These are phyloP conservation scores for Cornus suecica DNA, from an alignment of 148 eudicot genomes.

Conservation along the genomic window DNA sequence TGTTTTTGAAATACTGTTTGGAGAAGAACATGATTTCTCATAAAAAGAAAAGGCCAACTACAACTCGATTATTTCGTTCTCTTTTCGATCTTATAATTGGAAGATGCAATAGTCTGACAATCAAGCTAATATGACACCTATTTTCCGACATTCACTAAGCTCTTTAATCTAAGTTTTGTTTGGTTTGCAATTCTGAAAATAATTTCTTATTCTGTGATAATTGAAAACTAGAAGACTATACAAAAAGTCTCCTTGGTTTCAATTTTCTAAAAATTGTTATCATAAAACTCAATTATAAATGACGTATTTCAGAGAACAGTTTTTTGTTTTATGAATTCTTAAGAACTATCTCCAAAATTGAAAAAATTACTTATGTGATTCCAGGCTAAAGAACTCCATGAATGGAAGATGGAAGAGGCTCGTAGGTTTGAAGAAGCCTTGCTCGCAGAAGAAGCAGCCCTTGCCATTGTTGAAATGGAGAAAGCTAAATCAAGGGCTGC, in stretches of 20 bases:
- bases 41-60: background rate
- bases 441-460: constrained; percentile 54
- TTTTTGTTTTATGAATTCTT: no score
- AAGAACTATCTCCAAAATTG: no score
- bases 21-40: background rate
- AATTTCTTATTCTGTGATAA: no score
- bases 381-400: constrained; percentile 63
- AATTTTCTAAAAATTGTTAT: no score
- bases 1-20: no score
- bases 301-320: no score
- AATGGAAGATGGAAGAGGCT: constrained; percentile 53
- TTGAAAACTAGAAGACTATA: no score
- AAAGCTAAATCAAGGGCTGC: constrained; percentile 74
- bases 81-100: background rate
- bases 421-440: constrained; percentile 46
- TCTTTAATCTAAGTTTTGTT: no score
- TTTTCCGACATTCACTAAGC: background rate
- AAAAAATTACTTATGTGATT: background rate
- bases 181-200: no score
- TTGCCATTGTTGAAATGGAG: constrained; percentile 53
- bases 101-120: background rate
- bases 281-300: no score
- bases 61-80: background rate
- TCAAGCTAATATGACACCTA: background rate
- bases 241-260: no score